phyloP scores from a whole-genome alignment of 768 basidiomycete species.

The Vararia minispora region DNA sequence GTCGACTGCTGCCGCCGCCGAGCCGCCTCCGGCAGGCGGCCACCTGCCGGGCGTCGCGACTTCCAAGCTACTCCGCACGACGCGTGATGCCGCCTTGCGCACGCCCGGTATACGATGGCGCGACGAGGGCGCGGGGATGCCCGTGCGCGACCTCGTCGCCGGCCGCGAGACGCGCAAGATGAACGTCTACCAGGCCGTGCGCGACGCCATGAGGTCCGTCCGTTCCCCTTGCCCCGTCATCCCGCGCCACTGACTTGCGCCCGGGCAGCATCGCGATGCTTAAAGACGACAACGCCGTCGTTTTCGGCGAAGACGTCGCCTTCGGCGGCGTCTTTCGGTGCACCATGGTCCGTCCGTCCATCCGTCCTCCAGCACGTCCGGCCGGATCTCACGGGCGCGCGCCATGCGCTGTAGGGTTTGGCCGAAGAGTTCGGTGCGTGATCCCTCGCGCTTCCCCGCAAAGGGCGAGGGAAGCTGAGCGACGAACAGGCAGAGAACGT shows the following conservation, averaged over 20 bases:
- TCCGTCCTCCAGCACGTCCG: not conserved
- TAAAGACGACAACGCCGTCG: constrained; percentile 79
- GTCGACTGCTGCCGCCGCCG: constrained; percentile 26
- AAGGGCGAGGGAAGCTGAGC: no score
- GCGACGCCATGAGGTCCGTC: constrained; percentile 79
- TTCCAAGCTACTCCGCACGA: constrained; percentile 50
- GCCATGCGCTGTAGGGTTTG: constrained; percentile 44
- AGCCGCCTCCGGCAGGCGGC: constrained; percentile 72
- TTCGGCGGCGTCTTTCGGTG: constrained; percentile 95
- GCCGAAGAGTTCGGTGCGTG: constrained; percentile 83
- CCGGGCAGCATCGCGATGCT: constrained; percentile 57
- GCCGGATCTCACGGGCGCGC: not conserved
- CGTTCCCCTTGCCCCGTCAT: constrained; percentile 1
- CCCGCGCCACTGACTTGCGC: not conserved
- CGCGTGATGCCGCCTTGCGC: constrained; percentile 59
- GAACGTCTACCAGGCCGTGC: constrained; percentile 89
- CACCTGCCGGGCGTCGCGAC: constrained; percentile 64
- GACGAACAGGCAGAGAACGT: constrained; percentile 61
- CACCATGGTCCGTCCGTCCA: constrained; percentile 53
- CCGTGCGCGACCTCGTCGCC: constrained; percentile 39
- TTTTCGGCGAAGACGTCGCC: constrained; percentile 87
- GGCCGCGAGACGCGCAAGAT: constrained; percentile 88
- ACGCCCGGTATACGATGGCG: constrained; percentile 66
- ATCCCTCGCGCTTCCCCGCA: not conserved
- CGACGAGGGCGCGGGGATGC: constrained; percentile 41